These are phyloP conservation scores for Aquanectria penicillioides DNA, from an alignment of 2,329 filamentous ascomycete genomes.

Conservation along the genomic window DNA sequence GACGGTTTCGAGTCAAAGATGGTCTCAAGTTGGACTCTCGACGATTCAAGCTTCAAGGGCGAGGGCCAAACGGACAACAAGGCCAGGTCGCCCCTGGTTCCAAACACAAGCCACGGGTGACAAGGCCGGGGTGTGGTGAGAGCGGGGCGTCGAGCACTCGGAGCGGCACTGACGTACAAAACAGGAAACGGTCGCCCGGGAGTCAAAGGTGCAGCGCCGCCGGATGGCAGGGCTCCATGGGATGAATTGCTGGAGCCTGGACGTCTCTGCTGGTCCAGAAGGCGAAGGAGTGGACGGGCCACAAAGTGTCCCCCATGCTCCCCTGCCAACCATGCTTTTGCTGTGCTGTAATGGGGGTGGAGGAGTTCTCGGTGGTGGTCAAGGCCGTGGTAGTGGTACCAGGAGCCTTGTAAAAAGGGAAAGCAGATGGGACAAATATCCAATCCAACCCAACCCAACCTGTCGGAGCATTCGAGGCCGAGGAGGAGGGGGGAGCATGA, in stretches of 20 bases:
- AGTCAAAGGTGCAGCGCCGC: slow-evolving; percentile 33
- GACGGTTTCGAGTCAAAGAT: slow-evolving; percentile 39
- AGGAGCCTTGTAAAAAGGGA: no score
- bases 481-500: slow-evolving; percentile 8
- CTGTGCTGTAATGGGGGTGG: no score
- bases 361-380: not conserved
- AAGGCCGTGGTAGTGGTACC: no score
- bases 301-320: slow-evolving; percentile 11
- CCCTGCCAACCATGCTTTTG: slow-evolving; percentile 6
- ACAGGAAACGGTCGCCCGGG: slow-evolving; percentile 38
- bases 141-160: slow-evolving; percentile 27
- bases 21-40: slow-evolving; percentile 36
- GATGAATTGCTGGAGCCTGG: slow-evolving; percentile 29
- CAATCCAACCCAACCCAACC: no score
- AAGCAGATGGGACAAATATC: no score
- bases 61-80: slow-evolving; percentile 28
- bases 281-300: slow-evolving; percentile 14
- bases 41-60: slow-evolving; percentile 26
- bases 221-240: slow-evolving; percentile 26
- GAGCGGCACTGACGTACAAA: slow-evolving; percentile 39
- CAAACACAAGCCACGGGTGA: slow-evolving; percentile 32
- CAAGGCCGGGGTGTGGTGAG: slow-evolving; percentile 34
- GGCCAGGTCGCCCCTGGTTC: slow-evolving; percentile 32
- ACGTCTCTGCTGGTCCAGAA: slow-evolving; percentile 17
- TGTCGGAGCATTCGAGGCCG: no score